phyloP scores from a whole-genome alignment of 768 basidiomycete species.

The Boletus huronensis region DNA sequence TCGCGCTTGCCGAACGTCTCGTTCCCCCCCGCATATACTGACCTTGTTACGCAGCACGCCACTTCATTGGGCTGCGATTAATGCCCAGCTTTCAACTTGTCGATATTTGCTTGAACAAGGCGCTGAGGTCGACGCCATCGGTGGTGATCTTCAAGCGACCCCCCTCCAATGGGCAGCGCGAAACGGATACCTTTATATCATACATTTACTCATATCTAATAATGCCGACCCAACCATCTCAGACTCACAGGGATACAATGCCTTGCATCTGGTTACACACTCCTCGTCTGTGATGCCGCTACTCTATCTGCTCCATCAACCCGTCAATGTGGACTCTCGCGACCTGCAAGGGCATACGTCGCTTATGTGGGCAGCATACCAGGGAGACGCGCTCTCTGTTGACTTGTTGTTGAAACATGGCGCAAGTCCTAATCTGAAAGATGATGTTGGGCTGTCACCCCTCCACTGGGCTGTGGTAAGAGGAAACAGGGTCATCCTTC shows the following conservation, averaged over 20 bases:
- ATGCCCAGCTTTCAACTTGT: constrained; percentile 88
- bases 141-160: constrained; percentile 91
- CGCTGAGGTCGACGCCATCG: constrained; percentile 90
- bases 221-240: constrained; percentile 89
- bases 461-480: constrained; percentile 98
- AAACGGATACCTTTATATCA: constrained; percentile 93
- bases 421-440: constrained; percentile 71
- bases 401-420: constrained; percentile 87
- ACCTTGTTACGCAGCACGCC: constrained; percentile 49
- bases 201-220: constrained; percentile 86
- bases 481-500: constrained; percentile 86
- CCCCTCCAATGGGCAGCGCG: constrained; percentile 98
- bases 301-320: constrained; percentile 88
- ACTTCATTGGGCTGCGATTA: constrained; percentile 98
- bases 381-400: constrained; percentile 94
- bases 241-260: constrained; percentile 95
- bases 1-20: not conserved
- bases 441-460: constrained; percentile 81
- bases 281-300: constrained; percentile 93
- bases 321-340: constrained; percentile 84
- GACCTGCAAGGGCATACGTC: constrained; percentile 93
- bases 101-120: constrained; percentile 86
- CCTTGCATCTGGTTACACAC: constrained; percentile 92
- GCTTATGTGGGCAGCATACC: constrained; percentile 99
- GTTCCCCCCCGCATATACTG: not conserved